Conservation (phyloP, 768 basidiomycete genomes). For the Rhodotorula diobovata region DNA sequence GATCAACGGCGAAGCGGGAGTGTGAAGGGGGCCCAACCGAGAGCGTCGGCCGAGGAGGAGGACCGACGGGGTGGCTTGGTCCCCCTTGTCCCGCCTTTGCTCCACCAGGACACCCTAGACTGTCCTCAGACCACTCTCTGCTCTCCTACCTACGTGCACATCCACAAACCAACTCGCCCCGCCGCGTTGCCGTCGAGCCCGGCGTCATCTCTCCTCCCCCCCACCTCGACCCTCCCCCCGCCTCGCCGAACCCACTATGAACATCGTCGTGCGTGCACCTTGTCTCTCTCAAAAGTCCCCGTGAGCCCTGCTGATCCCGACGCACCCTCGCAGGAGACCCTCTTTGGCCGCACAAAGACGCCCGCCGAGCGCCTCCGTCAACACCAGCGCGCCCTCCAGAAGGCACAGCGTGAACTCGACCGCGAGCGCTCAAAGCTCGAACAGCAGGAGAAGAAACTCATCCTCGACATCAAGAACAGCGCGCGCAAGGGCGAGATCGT, state of each 20-base stretch:
- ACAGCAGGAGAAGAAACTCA: constrained; percentile 92
- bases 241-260: constrained; percentile 44
- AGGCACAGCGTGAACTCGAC: constrained; percentile 96
- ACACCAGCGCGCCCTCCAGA: constrained; percentile 90
- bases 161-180: neutral
- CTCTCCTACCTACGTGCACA: neutral
- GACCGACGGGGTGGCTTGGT: neutral
- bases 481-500: constrained; percentile 95
- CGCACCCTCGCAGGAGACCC: constrained; percentile 57
- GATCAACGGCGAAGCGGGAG: too few relatives aligned
- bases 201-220: neutral
- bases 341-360: constrained; percentile 89
- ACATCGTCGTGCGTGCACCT: constrained; percentile 48
- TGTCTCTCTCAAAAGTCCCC: neutral
- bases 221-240: neutral
- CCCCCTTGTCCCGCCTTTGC: neutral
- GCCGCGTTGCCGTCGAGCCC: neutral
- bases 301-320: neutral
- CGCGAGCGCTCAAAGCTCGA: constrained; percentile 91
- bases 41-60: neutral
- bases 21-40: too few relatives aligned
- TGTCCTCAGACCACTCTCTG: too few relatives aligned
- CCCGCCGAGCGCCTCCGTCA: constrained; percentile 94
- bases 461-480: constrained; percentile 90
- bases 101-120: too few relatives aligned